Base-by-base conservation (phyloP, 306 rosid genomes). In the Hylodesmum podocarpum region DNA sequence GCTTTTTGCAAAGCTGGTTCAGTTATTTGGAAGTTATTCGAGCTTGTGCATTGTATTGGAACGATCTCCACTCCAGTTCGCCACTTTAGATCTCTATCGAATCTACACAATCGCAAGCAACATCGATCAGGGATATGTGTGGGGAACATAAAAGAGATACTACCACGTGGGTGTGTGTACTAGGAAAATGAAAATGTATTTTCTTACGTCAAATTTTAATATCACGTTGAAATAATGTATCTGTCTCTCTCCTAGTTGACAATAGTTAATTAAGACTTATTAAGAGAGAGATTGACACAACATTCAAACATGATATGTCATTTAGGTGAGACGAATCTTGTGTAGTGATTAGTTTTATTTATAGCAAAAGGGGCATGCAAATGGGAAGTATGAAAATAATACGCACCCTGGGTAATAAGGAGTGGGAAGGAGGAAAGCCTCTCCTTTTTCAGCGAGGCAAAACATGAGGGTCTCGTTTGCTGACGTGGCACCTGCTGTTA, bases 11-110 rank as follows among this genome's bases (percentile, higher is more conserved):
- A 74, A 47, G 96, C 89, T 0, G 83, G 10, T 86, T 90, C 88
- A 31, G 97, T 93, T 53, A 93, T 70, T 82, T 85, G 88, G 88
- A 90, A 93, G 86, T 83, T 88, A 76, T 87, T 88, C 13, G 89
- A 79, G 84, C 96, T 89, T 2, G 87, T 86, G 87, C 97, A 93
- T 74, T 90, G 92, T 72, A 93, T 90, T 16, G 97, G 94, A 15
- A 93, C 91, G 28, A 92, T 90, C 78, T 92, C 96, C 36, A 59
- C 94, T 11, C 49, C 94, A 3, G 97, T 81, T 83, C 97, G 74
- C 97, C 97, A 92, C 82, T 92, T 90, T 57, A 92, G 88, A 79
- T 92, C 97, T 72, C 97, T 87, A 31, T 92, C 97, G 50, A 92
- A 92, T 73, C 97, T 92, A 84, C 22, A 78, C 22, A 72, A 43